Conservation (phyloP, 2,329 filamentous ascomycete genomes). For the Whalleya microplaca region DNA sequence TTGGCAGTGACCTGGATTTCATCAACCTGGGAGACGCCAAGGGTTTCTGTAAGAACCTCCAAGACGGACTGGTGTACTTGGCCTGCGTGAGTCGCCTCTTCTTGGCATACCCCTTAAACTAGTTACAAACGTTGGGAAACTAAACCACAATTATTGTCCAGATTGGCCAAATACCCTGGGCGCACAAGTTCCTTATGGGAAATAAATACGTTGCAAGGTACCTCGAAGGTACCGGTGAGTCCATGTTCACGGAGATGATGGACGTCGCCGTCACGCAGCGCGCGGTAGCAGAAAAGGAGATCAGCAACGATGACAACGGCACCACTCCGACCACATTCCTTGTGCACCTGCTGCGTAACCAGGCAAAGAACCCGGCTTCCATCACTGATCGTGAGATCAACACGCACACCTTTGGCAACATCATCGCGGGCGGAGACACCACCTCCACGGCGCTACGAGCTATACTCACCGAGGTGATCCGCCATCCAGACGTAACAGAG, state of each 20-base stretch:
- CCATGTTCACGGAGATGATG: background rate
- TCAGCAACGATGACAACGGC: background rate
- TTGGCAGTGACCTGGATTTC: conserved; percentile 1
- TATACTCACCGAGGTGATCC: conserved; percentile 1
- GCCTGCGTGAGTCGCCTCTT: conserved; percentile 4
- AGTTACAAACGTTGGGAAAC: too few species aligned
- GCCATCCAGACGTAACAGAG: background rate
- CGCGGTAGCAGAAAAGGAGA: conserved; percentile 1
- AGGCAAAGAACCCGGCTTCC: conserved; percentile 4
- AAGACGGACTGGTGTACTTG: background rate
- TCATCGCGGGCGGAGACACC: conserved; percentile 1
- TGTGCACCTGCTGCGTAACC: conserved; percentile 2
- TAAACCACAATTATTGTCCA: too few species aligned
- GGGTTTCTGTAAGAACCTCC: background rate
- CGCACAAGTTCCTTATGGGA: conserved; percentile 5
- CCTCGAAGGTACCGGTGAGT: background rate
- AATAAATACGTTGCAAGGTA: background rate
- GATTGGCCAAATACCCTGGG: conserved; percentile 6
- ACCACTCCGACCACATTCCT: conserved; percentile 4
- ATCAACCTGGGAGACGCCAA: background rate
- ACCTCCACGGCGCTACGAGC: conserved; percentile 7
- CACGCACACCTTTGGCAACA: conserved; percentile 5
- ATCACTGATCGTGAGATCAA: conserved; percentile 12
- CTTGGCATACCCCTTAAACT: too few species aligned
- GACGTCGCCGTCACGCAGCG: background rate